Conservation (phyloP, 371 early-diverging fungal genomes). For the Haplosporangium sp. region DNA sequence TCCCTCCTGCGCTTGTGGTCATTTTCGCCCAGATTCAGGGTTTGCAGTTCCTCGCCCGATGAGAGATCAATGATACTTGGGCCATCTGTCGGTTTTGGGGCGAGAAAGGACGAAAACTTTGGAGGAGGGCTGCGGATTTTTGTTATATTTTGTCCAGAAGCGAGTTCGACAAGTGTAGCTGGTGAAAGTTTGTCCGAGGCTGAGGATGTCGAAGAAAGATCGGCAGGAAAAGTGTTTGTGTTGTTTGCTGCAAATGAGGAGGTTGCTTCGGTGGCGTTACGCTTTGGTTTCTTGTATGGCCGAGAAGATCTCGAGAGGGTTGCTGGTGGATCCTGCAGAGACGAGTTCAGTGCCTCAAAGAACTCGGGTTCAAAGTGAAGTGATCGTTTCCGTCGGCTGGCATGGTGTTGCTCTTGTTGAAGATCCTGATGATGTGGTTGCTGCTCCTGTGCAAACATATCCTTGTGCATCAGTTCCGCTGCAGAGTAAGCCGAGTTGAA, state of each 20-base stretch:
- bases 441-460: slow-evolving; percentile 1
- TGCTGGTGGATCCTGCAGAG: slow-evolving; percentile 17
- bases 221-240: background rate
- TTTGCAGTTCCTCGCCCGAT: slow-evolving; percentile 42
- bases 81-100: background rate
- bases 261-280: background rate
- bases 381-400: slow-evolving; percentile 13
- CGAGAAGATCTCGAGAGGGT: background rate
- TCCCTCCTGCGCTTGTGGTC: slow-evolving; percentile 49
- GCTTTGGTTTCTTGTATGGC: slow-evolving; percentile 7
- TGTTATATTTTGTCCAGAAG: background rate
- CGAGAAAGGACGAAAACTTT: background rate
- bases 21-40: slow-evolving; percentile 38
- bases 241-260: background rate
- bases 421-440: background rate
- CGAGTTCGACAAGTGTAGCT: background rate
- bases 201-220: too few relatives aligned
- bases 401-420: background rate
- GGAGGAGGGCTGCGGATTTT: background rate
- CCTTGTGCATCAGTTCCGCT: too few relatives aligned
- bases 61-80: slow-evolving; percentile 37
- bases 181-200: background rate
- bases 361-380: slow-evolving; percentile 39
- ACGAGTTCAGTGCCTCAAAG: slow-evolving; percentile 21
- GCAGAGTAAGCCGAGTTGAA: too few relatives aligned